Percentiles rank a stretch among this genome's conserved stretches.
phyloP scores from a whole-genome alignment of 306 rosid genomes.

The Rosa multiflora region DNA sequence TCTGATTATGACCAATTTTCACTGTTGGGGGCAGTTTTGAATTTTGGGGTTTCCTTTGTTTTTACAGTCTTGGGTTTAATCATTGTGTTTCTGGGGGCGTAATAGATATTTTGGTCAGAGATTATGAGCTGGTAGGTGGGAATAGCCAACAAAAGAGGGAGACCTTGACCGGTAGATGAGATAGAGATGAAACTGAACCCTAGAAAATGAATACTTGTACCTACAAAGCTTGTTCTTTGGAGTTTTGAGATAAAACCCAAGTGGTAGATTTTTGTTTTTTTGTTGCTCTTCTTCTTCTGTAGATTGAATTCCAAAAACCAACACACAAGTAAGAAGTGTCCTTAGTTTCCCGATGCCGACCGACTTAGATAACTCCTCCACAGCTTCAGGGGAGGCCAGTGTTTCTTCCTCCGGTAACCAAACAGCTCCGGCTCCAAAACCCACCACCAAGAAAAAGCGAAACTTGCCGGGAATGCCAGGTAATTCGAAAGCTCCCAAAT shows the following conservation, averaged over 20 bases:
- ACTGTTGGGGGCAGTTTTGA: slow-evolving; percentile 30
- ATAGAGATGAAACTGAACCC: slow-evolving; percentile 38
- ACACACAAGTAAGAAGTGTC: neutral
- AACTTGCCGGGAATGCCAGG: slow-evolving; percentile 98
- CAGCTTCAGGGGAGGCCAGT: slow-evolving; percentile 84
- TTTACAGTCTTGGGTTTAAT: slow-evolving; percentile 43
- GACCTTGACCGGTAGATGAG: slow-evolving; percentile 70
- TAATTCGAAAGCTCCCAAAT: slow-evolving; percentile 15
- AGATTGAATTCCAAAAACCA: slow-evolving; percentile 21
- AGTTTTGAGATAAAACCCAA: slow-evolving; percentile 40
- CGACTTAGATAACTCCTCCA: slow-evolving; percentile 68
- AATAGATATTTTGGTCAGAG: slow-evolving; percentile 58
- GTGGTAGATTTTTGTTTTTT: slow-evolving; percentile 25
- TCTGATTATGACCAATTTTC: neutral
- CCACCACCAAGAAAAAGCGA: slow-evolving; percentile 68
- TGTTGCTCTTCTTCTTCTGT: slow-evolving; percentile 8
- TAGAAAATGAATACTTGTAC: slow-evolving; percentile 34
- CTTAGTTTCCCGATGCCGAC: slow-evolving; percentile 47
- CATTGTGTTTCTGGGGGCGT: slow-evolving; percentile 44
- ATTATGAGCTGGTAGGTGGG: slow-evolving; percentile 63
- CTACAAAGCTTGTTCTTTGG: slow-evolving; percentile 33
- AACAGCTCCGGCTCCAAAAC: slow-evolving; percentile 47
- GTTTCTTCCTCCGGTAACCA: slow-evolving; percentile 73
- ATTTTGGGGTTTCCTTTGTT: slow-evolving; percentile 13
- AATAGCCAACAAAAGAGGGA: slow-evolving; percentile 10